Conservation (phyloP, 345 rosid genomes). For the Barbarea vulgaris region DNA sequence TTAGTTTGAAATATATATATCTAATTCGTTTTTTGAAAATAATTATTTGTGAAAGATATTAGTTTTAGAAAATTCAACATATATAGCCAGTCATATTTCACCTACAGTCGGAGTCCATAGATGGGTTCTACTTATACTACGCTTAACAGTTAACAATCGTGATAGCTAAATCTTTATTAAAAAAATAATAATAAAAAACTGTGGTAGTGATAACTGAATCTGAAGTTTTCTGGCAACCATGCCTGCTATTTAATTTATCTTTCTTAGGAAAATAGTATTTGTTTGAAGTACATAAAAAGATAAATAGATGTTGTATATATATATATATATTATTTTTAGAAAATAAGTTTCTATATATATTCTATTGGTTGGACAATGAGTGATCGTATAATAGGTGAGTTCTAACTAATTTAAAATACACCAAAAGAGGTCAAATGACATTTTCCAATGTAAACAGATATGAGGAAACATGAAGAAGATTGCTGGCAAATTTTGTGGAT, state of each 20-base stretch:
- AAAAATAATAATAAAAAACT: too few relatives aligned
- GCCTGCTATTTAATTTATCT: neutral
- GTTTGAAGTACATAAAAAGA: neutral
- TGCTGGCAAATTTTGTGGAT: neutral
- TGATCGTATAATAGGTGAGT: neutral
- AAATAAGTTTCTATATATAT: neutral
- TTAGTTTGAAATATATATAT: too few relatives aligned
- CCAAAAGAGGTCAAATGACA: constrained; percentile 2
- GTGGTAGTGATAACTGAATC: neutral
- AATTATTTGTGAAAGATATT: neutral
- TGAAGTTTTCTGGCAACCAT: neutral
- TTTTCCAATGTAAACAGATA: neutral
- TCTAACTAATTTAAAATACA: neutral
- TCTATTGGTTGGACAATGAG: neutral
- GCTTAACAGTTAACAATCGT: neutral
- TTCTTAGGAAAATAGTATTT: neutral
- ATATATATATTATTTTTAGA: too few relatives aligned
- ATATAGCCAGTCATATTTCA: too few relatives aligned
- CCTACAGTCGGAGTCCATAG: neutral
- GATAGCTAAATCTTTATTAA: too few relatives aligned
- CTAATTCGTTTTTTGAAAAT: neutral
- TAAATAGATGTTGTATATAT: neutral
- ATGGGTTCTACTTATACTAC: neutral
- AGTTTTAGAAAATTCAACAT: neutral
- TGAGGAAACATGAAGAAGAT: neutral